Percentiles rank a stretch among this genome's conserved stretches.
phyloP scores from a whole-genome alignment of 73 alveolate species.

The Uronychia setigera region DNA sequence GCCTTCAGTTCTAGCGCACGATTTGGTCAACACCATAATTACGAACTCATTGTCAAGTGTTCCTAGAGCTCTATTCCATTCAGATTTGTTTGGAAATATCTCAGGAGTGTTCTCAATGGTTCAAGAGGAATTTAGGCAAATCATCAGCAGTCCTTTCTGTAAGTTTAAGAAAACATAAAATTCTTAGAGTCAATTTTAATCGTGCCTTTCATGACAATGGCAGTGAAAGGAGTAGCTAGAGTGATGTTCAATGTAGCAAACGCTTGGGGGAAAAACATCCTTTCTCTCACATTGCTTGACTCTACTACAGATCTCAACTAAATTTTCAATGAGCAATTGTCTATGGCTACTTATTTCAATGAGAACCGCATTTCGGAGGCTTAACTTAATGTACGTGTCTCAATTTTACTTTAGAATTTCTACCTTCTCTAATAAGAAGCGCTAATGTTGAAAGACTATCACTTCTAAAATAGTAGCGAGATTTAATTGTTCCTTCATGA shows the following conservation, averaged over 20 bases:
- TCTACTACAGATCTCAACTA: not conserved
- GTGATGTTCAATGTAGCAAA: not conserved
- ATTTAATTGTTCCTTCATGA: too few relatives aligned
- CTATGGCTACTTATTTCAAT: not conserved
- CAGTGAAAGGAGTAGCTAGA: not conserved
- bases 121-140: not conserved
- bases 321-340: not conserved
- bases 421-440: too few relatives aligned
- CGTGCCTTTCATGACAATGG: not conserved
- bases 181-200: not conserved
- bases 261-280: not conserved
- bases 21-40: not conserved
- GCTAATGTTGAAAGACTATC: too few relatives aligned
- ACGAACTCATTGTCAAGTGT: not conserved
- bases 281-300: not conserved
- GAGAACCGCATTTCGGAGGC: not conserved
- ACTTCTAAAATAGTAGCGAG: too few relatives aligned
- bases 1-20: not conserved
- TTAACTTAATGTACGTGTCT: not conserved
- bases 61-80: not conserved
- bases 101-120: not conserved
- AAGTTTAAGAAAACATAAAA: not conserved
- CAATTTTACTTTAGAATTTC: too few relatives aligned
- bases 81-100: not conserved
- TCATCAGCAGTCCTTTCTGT: not conserved